phyloP scores from a whole-genome alignment of 345 rosid genomes.

The Eucalyptus virginea region DNA sequence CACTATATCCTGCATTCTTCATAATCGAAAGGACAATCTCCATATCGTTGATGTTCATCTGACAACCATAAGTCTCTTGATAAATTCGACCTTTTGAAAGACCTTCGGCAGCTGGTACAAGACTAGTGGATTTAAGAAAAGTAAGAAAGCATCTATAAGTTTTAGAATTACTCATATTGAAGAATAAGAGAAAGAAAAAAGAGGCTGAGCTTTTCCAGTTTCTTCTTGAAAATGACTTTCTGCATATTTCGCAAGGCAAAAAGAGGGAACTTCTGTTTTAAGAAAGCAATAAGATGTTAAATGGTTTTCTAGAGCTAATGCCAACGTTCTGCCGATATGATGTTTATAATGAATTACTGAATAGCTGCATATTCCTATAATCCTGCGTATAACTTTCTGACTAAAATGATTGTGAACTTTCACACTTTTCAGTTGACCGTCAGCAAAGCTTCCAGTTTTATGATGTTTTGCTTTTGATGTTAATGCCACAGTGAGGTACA shows the following conservation, averaged over 20 bases:
- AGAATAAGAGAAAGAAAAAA: background rate
- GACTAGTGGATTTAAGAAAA: slow-evolving; percentile 11
- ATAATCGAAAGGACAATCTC: slow-evolving; percentile 85
- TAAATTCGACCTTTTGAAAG: slow-evolving; percentile 57
- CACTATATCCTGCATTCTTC: slow-evolving; percentile 73
- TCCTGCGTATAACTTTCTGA: background rate
- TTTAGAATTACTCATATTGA: background rate
- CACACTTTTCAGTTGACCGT: background rate
- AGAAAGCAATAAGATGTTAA: background rate
- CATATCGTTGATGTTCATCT: slow-evolving; percentile 94
- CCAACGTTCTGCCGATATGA: background rate
- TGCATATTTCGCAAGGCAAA: background rate
- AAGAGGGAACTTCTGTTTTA: background rate
- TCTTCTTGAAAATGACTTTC: background rate
- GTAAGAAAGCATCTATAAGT: background rate
- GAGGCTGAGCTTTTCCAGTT: background rate
- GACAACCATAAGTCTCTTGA: slow-evolving; percentile 95
- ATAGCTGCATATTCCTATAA: background rate
- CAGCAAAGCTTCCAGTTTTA: background rate
- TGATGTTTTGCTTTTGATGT: background rate
- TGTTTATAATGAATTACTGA: background rate
- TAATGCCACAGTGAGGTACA: background rate
- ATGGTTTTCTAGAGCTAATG: background rate
- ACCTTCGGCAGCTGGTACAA: slow-evolving; percentile 17
- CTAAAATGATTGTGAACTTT: background rate